Conservation (phyloP, 768 basidiomycete species). For the Lactarius sanguifluus region DNA sequence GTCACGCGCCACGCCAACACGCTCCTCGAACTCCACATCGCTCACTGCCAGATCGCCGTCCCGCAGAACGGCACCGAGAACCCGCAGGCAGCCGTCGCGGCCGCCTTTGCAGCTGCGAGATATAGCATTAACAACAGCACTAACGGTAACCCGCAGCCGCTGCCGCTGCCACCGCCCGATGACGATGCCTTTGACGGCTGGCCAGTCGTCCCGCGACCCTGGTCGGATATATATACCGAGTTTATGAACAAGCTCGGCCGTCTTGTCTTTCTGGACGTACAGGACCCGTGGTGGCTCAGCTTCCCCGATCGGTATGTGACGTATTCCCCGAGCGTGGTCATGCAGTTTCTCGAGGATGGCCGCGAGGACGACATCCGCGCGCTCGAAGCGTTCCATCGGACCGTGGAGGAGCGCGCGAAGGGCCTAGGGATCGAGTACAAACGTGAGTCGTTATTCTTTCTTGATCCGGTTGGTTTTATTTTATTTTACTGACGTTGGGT, state of each 20-base stretch:
- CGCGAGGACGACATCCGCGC: conserved; percentile 9
- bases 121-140: too few relatives aligned
- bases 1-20: conserved; percentile 15
- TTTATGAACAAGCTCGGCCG: conserved; percentile 7
- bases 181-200: background rate
- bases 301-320: conserved; percentile 20
- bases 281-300: conserved; percentile 24
- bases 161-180: background rate
- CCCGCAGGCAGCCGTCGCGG: background rate
- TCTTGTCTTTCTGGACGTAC: conserved; percentile 18
- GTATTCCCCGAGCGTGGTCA: conserved; percentile 10
- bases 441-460: conserved; percentile 11
- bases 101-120: background rate
- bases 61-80: background rate
- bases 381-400: background rate
- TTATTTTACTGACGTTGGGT: conserved; percentile 5
- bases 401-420: conserved; percentile 2
- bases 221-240: conserved; percentile 17
- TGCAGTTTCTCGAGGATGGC: conserved; percentile 21
- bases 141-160: background rate
- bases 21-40: conserved; percentile 18
- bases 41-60: conserved; percentile 20
- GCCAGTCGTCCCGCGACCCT: conserved; percentile 17
- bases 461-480: background rate
- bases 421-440: conserved; percentile 1